Evolutionary conservation across 2,329 filamentous ascomycete species (phyloP), one percentile per base, ranked within the genome.

Genomic region (Apiospora rasikravindrae): DNA sequence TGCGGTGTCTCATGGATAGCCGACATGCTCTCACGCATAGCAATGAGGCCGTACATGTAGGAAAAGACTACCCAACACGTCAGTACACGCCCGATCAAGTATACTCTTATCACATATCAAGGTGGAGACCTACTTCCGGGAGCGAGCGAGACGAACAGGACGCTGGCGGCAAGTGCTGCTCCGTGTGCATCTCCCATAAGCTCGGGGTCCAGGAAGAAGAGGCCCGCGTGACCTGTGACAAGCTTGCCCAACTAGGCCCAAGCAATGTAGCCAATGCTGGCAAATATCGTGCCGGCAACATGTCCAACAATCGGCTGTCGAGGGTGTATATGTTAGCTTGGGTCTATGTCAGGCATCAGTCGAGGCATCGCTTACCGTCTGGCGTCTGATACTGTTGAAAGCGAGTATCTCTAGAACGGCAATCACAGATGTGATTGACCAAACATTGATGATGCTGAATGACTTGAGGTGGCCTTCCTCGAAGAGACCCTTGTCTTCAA

Each of bases 321-420:
- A 57, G 6, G 33, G 29, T 44, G n/a, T 49, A 33, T 29, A 2
- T 42, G 42, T 51, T 16, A 66, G 67, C 44, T 73, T 26, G 69
- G 67, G 24, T 68, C 14, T 13, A 33, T 29, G 24, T 45, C n/a
- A n/a, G 57, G 57, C 33, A 64, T 64, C 40, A 16, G 8, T 16
- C 26, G 33, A 57, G 2, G 1, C 1, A 29, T 33, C 16, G 78
- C 85, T 77, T 77, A 88, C 87, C 67, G 81, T 82, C 69, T 84
- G 86, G 69, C 85, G 84, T 75, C 85, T 86, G 80, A 88, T 87
- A 77, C 86, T 88, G 79, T 89, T 89, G 80, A 89, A 81, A 71
- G 83, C 81, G 45, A 86, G 71, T 0, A 85, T 82, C 80, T 89
- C 87, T 44, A 84, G 71, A 11, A 83, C 73, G 74, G 84, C 86